Percentiles rank a stretch among this genome's conserved stretches.
phyloP scores from a whole-genome alignment of 108 stramenopile species.

The Epithemia pelagica region DNA sequence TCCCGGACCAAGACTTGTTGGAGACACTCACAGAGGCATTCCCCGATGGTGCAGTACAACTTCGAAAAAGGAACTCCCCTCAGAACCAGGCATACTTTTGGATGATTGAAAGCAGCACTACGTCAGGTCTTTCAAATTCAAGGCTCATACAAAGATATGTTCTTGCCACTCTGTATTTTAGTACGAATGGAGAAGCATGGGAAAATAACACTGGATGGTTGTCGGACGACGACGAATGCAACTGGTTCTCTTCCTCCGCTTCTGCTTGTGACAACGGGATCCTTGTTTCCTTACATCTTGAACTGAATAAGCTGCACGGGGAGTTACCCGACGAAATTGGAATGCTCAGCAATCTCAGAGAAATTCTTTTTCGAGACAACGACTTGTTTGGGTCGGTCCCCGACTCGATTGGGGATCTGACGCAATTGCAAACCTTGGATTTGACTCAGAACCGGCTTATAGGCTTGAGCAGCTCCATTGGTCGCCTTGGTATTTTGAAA shows the following conservation, averaged over 20 bases:
- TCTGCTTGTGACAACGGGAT: constrained; percentile 4
- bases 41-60: constrained; percentile 20
- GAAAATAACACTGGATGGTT: constrained; percentile 25
- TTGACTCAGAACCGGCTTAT: not conserved
- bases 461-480: not conserved
- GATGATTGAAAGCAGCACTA: constrained; percentile 15
- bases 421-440: not conserved
- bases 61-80: constrained; percentile 29
- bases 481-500: not conserved
- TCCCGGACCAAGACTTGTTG: not conserved
- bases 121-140: constrained; percentile 5
- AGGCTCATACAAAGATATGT: constrained; percentile 36
- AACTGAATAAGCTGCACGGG: constrained; percentile 34
- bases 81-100: constrained; percentile 34
- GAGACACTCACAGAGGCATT: constrained; percentile 17
- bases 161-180: constrained; percentile 44
- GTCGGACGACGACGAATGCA: constrained; percentile 28
- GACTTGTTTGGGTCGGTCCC: not conserved
- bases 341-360: not conserved
- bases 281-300: constrained; percentile 19
- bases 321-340: constrained; percentile 26
- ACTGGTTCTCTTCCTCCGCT: constrained; percentile 14
- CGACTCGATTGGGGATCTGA: constrained; percentile 1
- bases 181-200: constrained; percentile 40
- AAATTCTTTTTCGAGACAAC: not conserved